Percentiles rank a stretch among this genome's conserved stretches.
phyloP scores from a whole-genome alignment of 257 asterid genomes.

The Nemophila menziesii region DNA sequence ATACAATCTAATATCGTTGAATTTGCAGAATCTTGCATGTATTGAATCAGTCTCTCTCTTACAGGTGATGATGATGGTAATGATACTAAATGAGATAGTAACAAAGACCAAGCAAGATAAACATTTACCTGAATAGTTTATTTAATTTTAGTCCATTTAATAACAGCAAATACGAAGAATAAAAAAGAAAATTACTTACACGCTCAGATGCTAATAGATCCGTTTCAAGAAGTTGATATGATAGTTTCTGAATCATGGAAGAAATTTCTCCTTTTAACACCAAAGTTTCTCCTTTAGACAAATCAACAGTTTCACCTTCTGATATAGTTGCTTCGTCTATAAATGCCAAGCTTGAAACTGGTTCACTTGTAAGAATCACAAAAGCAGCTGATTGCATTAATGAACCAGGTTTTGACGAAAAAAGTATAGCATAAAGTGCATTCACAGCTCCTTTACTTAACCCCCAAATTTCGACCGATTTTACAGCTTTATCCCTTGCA shows the following conservation, averaged over 20 bases:
- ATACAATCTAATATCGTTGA: slow-evolving; percentile 72
- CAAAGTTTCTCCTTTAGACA: slow-evolving; percentile 45
- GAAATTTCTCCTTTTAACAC: slow-evolving; percentile 66
- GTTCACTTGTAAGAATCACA: slow-evolving; percentile 67
- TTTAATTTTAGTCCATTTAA: not conserved
- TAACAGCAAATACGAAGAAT: not conserved
- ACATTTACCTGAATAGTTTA: slow-evolving; percentile 45
- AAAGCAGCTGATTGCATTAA: slow-evolving; percentile 76
- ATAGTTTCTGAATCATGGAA: slow-evolving; percentile 42
- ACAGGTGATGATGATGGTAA: slow-evolving; percentile 69
- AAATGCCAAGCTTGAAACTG: slow-evolving; percentile 47
- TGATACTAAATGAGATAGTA: slow-evolving; percentile 61
- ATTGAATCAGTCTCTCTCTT: slow-evolving; percentile 75
- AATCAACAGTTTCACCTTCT: slow-evolving; percentile 30
- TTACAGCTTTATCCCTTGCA: slow-evolving; percentile 85
- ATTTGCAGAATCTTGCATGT: slow-evolving; percentile 62
- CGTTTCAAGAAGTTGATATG: slow-evolving; percentile 50
- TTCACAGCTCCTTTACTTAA: slow-evolving; percentile 75
- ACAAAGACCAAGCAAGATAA: slow-evolving; percentile 78
- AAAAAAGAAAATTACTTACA: slow-evolving; percentile 29
- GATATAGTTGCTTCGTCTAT: slow-evolving; percentile 18
- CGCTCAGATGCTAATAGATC: slow-evolving; percentile 64
- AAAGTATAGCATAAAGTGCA: slow-evolving; percentile 70
- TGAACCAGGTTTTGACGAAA: slow-evolving; percentile 67
- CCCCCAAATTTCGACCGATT: slow-evolving; percentile 90